Conservation (phyloP, 2,329 filamentous ascomycete species). For the Neofusicoccum kwambonambiense region DNA sequence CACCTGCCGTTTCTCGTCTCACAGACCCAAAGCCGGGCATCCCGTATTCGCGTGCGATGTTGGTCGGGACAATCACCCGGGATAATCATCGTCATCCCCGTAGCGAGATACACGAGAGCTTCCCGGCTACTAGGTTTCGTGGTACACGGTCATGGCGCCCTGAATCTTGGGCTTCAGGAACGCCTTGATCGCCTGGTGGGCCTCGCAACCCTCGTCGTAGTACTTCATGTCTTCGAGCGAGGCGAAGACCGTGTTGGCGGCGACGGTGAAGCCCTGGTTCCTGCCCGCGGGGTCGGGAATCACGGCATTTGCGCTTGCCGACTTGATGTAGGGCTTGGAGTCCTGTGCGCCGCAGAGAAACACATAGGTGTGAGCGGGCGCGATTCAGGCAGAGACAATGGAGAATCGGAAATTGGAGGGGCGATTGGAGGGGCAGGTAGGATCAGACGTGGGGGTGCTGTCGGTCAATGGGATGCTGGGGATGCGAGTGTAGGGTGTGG, state of each 20-base stretch:
- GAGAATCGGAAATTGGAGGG: background rate
- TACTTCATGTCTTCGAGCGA: conserved; percentile 65
- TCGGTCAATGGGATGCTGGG: background rate
- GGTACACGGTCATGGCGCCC: conserved; percentile 20
- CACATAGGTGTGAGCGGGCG: background rate
- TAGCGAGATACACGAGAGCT: too few species aligned
- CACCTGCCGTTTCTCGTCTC: background rate
- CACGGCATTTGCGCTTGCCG: conserved; percentile 52
- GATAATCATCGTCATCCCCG: background rate
- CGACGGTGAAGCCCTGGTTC: conserved; percentile 63
- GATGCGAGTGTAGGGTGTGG: background rate
- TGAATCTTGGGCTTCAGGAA: conserved; percentile 29
- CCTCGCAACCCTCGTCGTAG: conserved; percentile 59
- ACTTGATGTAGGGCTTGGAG: conserved; percentile 66
- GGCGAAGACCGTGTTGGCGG: conserved; percentile 60
- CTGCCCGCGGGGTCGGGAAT: conserved; percentile 51
- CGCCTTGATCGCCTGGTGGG: conserved; percentile 49
- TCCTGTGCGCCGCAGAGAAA: conserved; percentile 46
- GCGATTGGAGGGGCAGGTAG: background rate
- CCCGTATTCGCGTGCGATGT: background rate
- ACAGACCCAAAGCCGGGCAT: background rate
- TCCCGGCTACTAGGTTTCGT: conserved; percentile 7
- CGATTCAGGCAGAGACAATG: background rate
- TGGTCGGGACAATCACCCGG: background rate
- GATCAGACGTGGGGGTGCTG: background rate